phyloP scores from a whole-genome alignment of 495 filamentous ascomycete species.

The Aspergillus coremiiformis region DNA sequence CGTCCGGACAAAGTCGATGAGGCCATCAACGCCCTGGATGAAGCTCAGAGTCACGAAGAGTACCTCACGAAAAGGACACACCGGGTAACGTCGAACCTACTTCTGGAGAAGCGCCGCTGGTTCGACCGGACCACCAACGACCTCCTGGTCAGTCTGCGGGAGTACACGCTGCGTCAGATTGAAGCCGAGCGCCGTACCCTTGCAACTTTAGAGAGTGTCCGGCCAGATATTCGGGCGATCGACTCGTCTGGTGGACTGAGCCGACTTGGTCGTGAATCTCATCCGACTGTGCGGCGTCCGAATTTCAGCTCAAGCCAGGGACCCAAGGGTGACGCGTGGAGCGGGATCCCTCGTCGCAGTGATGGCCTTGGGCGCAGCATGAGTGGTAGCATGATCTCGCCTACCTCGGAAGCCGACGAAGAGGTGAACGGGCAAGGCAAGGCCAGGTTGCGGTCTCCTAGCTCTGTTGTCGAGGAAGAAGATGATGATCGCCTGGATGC shows the following conservation, averaged over 20 bases:
- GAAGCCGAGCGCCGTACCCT: constrained; percentile 90
- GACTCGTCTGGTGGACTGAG: constrained; percentile 84
- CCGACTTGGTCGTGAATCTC: constrained; percentile 78
- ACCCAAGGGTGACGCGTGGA: constrained; percentile 95
- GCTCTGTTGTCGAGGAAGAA: constrained; percentile 65
- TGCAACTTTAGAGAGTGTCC: constrained; percentile 82
- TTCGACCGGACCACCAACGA: constrained; percentile 80
- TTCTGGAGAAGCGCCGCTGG: constrained; percentile 86
- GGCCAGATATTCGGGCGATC: constrained; percentile 88
- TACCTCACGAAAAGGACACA: constrained; percentile 77
- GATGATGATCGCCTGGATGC: constrained; percentile 94
- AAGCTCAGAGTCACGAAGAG: constrained; percentile 70
- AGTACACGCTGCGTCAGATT: constrained; percentile 91
- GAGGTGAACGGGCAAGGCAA: constrained; percentile 34
- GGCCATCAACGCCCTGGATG: constrained; percentile 79
- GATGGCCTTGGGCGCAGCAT: constrained; percentile 71
- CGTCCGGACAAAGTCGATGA: constrained; percentile 94
- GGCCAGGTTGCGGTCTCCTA: constrained; percentile 54
- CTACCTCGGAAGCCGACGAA: constrained; percentile 35
- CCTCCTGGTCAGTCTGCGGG: constrained; percentile 69
- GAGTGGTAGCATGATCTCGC: constrained; percentile 56
- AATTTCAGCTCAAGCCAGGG: constrained; percentile 83
- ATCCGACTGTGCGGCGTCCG: constrained; percentile 64
- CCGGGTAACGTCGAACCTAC: constrained; percentile 79
- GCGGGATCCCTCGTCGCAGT: constrained; percentile 75